Evolutionary conservation across 2,329 filamentous ascomycete genomes (phyloP).

Genomic region (Rosellinia necatrix): DNA sequence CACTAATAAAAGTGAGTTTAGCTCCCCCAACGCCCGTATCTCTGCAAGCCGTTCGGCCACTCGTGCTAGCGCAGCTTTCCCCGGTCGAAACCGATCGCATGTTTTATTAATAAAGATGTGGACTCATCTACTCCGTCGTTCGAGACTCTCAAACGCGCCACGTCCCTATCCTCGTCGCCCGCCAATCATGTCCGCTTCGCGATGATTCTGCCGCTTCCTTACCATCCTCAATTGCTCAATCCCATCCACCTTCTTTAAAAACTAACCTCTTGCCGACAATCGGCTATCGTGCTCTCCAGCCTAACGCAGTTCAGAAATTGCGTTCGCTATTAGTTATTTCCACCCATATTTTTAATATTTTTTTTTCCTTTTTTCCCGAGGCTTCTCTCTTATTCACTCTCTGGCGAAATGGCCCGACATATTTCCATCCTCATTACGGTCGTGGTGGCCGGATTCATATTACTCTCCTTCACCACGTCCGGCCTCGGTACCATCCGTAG

Average conservation of each 20-base stretch:
- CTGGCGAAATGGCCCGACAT: slow-evolving; percentile 56
- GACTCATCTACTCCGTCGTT: slow-evolving; percentile 12
- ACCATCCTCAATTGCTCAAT: slow-evolving; percentile 5
- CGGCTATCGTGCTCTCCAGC: not conserved
- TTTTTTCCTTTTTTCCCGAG: not conserved
- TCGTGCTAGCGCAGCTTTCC: no score
- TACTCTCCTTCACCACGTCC: slow-evolving; percentile 61
- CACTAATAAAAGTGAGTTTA: slow-evolving; percentile 3
- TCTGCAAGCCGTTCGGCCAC: no score
- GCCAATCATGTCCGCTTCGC: slow-evolving; percentile 11
- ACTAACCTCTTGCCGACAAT: not conserved
- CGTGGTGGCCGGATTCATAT: slow-evolving; percentile 59
- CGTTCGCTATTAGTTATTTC: not conserved
- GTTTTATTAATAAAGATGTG: slow-evolving; percentile 16
- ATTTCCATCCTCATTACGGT: slow-evolving; percentile 59
- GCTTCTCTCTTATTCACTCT: no score
- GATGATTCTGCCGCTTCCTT: slow-evolving; percentile 24
- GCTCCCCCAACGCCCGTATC: not conserved
- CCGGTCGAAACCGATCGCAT: no score
- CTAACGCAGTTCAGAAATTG: not conserved
- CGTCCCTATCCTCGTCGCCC: slow-evolving; percentile 8
- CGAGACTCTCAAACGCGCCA: slow-evolving; percentile 13
- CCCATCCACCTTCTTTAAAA: not conserved
- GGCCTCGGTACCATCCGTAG: slow-evolving; percentile 46
- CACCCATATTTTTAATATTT: not conserved